Base-by-base conservation (phyloP, 352 stramenopile species). In the Phytophthora megakarya region DNA sequence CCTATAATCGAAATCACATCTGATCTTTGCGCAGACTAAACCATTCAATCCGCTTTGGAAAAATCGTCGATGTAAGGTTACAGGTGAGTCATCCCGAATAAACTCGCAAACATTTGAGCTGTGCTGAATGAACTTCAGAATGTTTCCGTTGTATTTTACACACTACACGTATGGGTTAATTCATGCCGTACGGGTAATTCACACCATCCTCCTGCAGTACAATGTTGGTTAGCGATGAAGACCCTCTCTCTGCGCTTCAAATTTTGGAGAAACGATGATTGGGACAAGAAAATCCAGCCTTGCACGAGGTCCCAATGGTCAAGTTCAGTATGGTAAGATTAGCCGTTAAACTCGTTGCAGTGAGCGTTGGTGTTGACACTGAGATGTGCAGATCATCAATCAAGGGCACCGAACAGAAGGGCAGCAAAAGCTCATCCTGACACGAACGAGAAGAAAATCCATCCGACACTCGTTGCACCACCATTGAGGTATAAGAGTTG, bases 201-300 rank as follows among this genome's bases (percentile, higher is more conserved):
- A n/a, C n/a, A n/a, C n/a, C n/a, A n/a, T n/a, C n/a, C n/a, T n/a
- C n/a, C n/a, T n/a, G n/a, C n/a, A n/a, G 30, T 12, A 35, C 3
- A 11, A 35, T 11, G 30, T 35, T 35, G 3, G 30, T 35, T 15
- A 9, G 4, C 9, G 26, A 32, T 32, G 30, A 13, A n/a, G n/a
- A n/a, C n/a, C n/a, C n/a, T n/a, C n/a, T n/a, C n/a, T n/a, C n/a
- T n/a, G n/a, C n/a, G 44, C 25, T 51, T 51, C 23, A 33, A n/a
- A 11, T 25, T 37, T 9, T n/a, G 5, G 18, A 23, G 46, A 21
- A 43, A 22, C 21, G 23, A 19, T 11, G 10, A 26, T 38, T 57
- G 26, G 5, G 48, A 61, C 58, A 54, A 66, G 58, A 66, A 66
- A 66, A 66, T 66, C 58, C 58, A 66, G 35, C 1, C 11, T 45